Conservation (phyloP, 2,329 filamentous ascomycete species). For the Hypoxylon sp. region DNA sequence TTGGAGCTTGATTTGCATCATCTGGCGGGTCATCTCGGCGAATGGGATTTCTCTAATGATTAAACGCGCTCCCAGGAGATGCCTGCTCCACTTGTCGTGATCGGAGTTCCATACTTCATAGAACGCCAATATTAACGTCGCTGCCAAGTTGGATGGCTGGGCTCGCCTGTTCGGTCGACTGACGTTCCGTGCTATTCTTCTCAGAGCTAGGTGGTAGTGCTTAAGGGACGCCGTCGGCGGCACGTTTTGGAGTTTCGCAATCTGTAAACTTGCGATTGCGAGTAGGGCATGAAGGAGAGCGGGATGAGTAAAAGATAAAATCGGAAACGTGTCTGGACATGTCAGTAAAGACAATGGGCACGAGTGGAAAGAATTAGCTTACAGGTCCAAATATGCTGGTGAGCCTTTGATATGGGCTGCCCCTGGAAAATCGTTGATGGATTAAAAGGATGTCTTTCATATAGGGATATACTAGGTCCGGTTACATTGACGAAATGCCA, state of each 20-base stretch:
- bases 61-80: constrained; percentile 86
- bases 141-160: constrained; percentile 86
- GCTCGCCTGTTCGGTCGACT: constrained; percentile 77
- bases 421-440: constrained; percentile 76
- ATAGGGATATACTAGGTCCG: constrained; percentile 87
- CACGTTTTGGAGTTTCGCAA: constrained; percentile 82
- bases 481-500: constrained; percentile 93
- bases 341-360: constrained; percentile 44
- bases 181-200: constrained; percentile 82
- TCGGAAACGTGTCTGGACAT: constrained; percentile 79
- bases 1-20: constrained; percentile 73
- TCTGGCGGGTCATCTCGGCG: constrained; percentile 77
- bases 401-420: constrained; percentile 71
- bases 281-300: constrained; percentile 92
- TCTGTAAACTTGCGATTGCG: constrained; percentile 87
- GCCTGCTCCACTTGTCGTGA: constrained; percentile 95
- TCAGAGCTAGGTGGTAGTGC: constrained; percentile 90
- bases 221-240: constrained; percentile 86
- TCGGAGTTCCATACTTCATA: constrained; percentile 97
- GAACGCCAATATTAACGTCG: constrained; percentile 86
- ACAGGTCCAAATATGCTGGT: constrained; percentile 74
- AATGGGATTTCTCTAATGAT: constrained; percentile 88
- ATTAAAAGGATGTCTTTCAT: constrained; percentile 85
- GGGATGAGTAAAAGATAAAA: constrained; percentile 87
- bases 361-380: constrained; percentile 25